Conservation (phyloP, 768 basidiomycete species). For the Clathrus columnatus region DNA sequence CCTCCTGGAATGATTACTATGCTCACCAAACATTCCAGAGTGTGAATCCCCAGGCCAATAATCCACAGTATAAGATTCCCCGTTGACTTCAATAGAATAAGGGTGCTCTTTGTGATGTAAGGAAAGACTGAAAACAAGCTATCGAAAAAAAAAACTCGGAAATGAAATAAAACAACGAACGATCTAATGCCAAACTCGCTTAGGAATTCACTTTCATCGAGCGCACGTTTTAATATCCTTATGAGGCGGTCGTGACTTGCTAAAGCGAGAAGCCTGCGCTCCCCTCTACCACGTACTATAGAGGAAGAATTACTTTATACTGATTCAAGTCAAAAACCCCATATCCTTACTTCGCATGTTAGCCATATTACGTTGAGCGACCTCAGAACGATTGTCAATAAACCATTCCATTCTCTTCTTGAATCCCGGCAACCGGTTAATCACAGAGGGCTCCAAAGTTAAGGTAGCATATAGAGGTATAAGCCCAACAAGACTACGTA, state of each 20-base stretch:
- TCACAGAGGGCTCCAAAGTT: slow-evolving; percentile 80
- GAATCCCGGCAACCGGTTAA: slow-evolving; percentile 94
- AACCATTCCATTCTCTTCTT: slow-evolving; percentile 99
- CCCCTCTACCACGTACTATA: slow-evolving; percentile 61
- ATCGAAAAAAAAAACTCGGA: neutral
- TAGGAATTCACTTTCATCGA: slow-evolving; percentile 94
- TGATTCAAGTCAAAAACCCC: neutral
- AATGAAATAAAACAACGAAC: slow-evolving; percentile 36
- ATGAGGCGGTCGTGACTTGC: slow-evolving; percentile 87
- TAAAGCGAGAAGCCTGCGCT: slow-evolving; percentile 81
- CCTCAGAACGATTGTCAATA: slow-evolving; percentile 81
- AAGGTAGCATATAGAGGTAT: slow-evolving; percentile 95
- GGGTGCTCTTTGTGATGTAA: slow-evolving; percentile 86
- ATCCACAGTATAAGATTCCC: slow-evolving; percentile 81
- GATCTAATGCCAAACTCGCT: slow-evolving; percentile 95
- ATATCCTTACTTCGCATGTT: slow-evolving; percentile 57
- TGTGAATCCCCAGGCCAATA: slow-evolving; percentile 99
- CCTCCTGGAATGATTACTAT: neutral
- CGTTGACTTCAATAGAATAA: slow-evolving; percentile 92
- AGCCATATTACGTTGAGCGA: slow-evolving; percentile 88
- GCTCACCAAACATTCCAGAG: slow-evolving; percentile 93
- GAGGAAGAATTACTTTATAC: neutral
- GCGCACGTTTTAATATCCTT: slow-evolving; percentile 88
- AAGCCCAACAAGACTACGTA: slow-evolving; percentile 93
- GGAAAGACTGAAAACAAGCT: slow-evolving; percentile 51